phyloP scores from a whole-genome alignment of 345 rosid genomes.

The Streptanthus diversifolius region DNA sequence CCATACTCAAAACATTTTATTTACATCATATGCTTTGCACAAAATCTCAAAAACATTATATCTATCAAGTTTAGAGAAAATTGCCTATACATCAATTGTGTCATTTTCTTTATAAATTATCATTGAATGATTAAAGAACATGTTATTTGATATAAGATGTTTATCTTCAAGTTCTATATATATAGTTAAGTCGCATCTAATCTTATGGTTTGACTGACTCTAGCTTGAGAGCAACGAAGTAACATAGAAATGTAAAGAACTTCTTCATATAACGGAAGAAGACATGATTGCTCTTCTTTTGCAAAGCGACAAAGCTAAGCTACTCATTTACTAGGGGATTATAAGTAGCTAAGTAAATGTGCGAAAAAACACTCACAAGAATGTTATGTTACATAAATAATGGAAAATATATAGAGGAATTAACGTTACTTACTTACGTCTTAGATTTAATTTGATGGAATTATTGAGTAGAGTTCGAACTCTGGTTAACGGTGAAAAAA shows the following conservation, averaged over 20 bases:
- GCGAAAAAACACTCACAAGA: no score
- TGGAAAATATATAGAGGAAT: no score
- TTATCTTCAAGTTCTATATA: not conserved
- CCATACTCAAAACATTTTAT: no score
- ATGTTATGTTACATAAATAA: no score
- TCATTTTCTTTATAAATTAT: not conserved
- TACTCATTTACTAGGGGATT: not conserved
- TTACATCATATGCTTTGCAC: not conserved
- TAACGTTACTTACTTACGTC: no score
- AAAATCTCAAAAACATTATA: not conserved
- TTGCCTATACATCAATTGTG: not conserved
- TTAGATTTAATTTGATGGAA: no score
- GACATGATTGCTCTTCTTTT: not conserved
- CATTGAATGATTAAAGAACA: not conserved
- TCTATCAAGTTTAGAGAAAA: not conserved
- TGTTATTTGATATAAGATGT: not conserved
- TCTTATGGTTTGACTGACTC: not conserved
- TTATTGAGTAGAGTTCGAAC: not conserved
- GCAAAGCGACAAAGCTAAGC: conserved; percentile 1
- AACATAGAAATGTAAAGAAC: not conserved
- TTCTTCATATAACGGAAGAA: not conserved
- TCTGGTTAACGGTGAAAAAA: not conserved
- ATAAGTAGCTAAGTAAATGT: not conserved
- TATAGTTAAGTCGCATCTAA: not conserved
- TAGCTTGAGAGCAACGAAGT: not conserved